Evolutionary conservation across 305 asterid species (phyloP).

Genomic region (Solanum aculeatissimum): DNA sequence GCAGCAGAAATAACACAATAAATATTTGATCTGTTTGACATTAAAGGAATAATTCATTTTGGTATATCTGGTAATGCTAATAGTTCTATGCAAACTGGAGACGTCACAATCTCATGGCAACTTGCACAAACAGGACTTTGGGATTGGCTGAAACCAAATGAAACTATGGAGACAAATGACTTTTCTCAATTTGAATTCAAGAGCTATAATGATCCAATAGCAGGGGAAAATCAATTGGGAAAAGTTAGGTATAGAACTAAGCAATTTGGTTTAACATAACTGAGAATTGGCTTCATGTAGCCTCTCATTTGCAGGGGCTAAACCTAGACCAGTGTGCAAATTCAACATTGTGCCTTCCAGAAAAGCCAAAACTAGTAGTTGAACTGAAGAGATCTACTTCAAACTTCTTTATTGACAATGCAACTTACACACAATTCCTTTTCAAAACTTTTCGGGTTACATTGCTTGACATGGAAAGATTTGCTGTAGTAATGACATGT

Average conservation of each 20-base stretch:
- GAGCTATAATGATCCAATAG: conserved; percentile 26
- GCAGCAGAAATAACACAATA: conserved; percentile 63
- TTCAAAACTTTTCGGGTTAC: conserved; percentile 40
- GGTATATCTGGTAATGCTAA: conserved; percentile 58
- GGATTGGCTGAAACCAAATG: conserved; percentile 64
- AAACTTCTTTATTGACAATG: conserved; percentile 47
- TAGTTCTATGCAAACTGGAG: conserved; percentile 42
- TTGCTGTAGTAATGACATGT: conserved; percentile 58
- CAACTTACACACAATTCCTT: conserved; percentile 43
- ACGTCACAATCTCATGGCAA: conserved; percentile 36
- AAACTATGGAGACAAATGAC: conserved; percentile 18
- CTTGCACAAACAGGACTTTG: conserved; percentile 45
- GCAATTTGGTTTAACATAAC: conserved; percentile 34
- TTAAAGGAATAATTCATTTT: conserved; percentile 38
- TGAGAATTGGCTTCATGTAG: conserved; percentile 27
- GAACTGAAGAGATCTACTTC: conserved; percentile 49
- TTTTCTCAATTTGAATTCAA: conserved; percentile 24
- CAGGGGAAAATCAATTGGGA: conserved; percentile 35
- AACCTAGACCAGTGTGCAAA: conserved; percentile 27
- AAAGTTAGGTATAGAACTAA: conserved; percentile 31
- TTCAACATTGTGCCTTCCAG: conserved; percentile 39
- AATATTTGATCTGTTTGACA: conserved; percentile 37
- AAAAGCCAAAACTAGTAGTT: conserved; percentile 32
- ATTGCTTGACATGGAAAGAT: conserved; percentile 55
- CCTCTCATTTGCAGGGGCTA: conserved; percentile 38